phyloP scores from a whole-genome alignment of 2,329 filamentous ascomycete genomes.

The Aquanectria penicillioides region DNA sequence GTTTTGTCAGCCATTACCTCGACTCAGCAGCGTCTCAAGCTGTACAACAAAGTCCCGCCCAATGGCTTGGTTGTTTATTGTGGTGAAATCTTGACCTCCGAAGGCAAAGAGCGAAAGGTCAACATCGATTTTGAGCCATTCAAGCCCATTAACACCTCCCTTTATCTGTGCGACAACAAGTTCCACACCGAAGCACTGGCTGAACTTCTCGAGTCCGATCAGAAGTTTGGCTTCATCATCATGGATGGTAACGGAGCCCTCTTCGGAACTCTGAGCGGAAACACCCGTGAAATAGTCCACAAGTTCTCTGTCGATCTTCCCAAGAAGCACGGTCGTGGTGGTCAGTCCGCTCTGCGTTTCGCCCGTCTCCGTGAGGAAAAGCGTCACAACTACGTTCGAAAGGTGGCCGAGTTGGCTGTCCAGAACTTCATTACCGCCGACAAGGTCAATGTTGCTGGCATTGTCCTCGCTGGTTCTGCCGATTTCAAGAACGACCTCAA shows the following conservation, averaged over 20 bases:
- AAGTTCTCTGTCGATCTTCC: slow-evolving; percentile 99
- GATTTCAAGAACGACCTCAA: slow-evolving; percentile 99
- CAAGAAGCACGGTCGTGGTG: slow-evolving; percentile 99
- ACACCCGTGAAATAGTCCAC: slow-evolving; percentile 95
- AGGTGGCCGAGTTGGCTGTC: slow-evolving; percentile 96
- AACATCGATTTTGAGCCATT: slow-evolving; percentile 99
- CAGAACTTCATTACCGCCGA: slow-evolving; percentile 99
- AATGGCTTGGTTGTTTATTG: slow-evolving; percentile 99
- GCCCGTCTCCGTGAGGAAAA: slow-evolving; percentile 99
- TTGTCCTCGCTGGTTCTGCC: slow-evolving; percentile 95
- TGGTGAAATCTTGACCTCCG: slow-evolving; percentile 98
- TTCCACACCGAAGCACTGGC: slow-evolving; percentile 98
- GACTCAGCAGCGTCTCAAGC: slow-evolving; percentile 97
- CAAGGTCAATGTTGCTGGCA: slow-evolving; percentile 96
- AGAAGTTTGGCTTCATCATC: slow-evolving; percentile 99
- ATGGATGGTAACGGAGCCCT: slow-evolving; percentile 99
- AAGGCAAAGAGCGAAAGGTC: slow-evolving; percentile 99
- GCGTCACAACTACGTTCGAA: slow-evolving; percentile 99
- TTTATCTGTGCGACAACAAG: slow-evolving; percentile 99
- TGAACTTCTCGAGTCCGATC: slow-evolving; percentile 96
- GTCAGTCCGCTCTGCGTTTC: slow-evolving; percentile 99
- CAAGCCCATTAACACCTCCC: slow-evolving; percentile 99
- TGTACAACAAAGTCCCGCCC: slow-evolving; percentile 98
- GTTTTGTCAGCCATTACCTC: slow-evolving; percentile 98
- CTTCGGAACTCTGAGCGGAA: slow-evolving; percentile 96